Conservation (phyloP, 257 asterid species). For the Haberlea rhodopensis region DNA sequence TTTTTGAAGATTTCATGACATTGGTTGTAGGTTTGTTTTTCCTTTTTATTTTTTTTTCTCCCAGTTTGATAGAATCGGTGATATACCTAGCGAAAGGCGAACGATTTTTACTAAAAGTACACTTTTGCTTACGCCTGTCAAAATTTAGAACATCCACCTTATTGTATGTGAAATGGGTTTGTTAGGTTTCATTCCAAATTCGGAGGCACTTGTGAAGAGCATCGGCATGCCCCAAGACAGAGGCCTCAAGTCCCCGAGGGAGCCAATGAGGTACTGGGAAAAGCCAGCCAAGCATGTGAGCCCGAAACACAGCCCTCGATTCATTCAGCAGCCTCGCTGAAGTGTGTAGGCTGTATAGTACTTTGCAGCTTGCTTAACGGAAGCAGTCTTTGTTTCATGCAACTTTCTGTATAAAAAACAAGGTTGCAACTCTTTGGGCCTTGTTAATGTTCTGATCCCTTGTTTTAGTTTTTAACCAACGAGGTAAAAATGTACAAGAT, state of each 20-base stretch:
- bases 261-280: conserved; percentile 48
- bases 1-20: neutral
- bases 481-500: conserved; percentile 22
- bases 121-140: neutral
- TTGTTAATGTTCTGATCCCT: conserved; percentile 60
- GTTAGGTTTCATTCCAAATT: conserved; percentile 40
- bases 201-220: conserved; percentile 43
- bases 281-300: conserved; percentile 60
- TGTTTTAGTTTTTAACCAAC: conserved; percentile 29
- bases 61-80: neutral
- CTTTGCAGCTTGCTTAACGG: conserved; percentile 25
- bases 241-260: conserved; percentile 37
- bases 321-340: conserved; percentile 92
- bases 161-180: conserved; percentile 1
- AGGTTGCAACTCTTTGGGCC: conserved; percentile 56
- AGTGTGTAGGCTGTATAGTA: conserved; percentile 18
- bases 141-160: neutral
- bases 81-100: neutral
- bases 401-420: conserved; percentile 62
- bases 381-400: conserved; percentile 31
- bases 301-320: conserved; percentile 68
- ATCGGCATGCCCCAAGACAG: conserved; percentile 39
- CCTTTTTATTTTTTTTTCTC: neutral
- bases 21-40: neutral
- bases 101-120: neutral